These are phyloP conservation scores for Mortierella hygrophila DNA, from an alignment of 192 early-diverging fungal species.

Conservation along the genomic window DNA sequence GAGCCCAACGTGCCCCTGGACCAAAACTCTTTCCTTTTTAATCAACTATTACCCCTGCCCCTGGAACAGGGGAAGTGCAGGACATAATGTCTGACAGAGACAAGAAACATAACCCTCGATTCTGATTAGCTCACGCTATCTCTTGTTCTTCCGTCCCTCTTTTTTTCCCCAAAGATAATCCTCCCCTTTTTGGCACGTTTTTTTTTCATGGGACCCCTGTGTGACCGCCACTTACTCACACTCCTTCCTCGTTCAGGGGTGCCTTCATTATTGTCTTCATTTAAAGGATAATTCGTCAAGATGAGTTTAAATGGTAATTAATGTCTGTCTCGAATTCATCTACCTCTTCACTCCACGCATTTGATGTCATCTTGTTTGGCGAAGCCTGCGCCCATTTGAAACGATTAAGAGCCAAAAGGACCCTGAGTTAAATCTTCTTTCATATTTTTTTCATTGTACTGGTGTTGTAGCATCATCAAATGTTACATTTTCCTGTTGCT, in stretches of 20 bases:
- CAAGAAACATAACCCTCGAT: not conserved
- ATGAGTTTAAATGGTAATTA: not conserved
- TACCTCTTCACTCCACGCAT: not conserved
- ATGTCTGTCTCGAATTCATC: not conserved
- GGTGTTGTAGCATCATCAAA: not conserved
- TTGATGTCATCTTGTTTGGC: not conserved
- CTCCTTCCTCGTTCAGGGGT: not conserved
- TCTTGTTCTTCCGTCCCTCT: not conserved
- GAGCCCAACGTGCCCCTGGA: conserved; percentile 8
- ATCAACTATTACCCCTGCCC: not conserved
- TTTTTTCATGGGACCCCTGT: not conserved
- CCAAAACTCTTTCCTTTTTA: not conserved
- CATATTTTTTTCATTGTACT: not conserved
- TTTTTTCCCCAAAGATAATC: not conserved
- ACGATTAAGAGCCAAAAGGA: not conserved
- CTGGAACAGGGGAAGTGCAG: too few species aligned
- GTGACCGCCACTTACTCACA: not conserved
- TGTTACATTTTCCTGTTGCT: not conserved
- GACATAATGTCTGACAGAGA: not conserved
- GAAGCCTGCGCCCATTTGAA: not conserved
- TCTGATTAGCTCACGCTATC: not conserved
- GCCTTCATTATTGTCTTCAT: not conserved
- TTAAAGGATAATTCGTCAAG: not conserved
- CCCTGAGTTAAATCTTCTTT: not conserved
- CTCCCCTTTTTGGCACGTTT: not conserved